Evolutionary conservation across 768 basidiomycete genomes (phyloP).

Genomic region (Sporobolomyces roseus): DNA sequence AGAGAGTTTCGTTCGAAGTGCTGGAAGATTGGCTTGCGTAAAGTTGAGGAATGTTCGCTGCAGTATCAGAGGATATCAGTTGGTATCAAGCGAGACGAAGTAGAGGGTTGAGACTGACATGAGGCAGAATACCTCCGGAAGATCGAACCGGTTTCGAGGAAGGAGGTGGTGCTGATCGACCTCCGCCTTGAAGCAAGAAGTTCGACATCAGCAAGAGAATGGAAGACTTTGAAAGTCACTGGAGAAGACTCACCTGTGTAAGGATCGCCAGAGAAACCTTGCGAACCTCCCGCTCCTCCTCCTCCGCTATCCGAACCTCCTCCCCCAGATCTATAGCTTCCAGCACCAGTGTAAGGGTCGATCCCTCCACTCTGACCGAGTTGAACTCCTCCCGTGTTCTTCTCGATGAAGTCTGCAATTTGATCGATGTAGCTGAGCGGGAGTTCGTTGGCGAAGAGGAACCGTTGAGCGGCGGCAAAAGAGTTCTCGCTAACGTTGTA

Average conservation of each 20-base stretch:
- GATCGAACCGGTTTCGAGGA: not conserved
- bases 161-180: slow-evolving; percentile 15
- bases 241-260: slow-evolving; percentile 27
- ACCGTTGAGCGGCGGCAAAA: slow-evolving; percentile 79
- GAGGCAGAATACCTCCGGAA: slow-evolving; percentile 24
- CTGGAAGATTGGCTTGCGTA: slow-evolving; percentile 73
- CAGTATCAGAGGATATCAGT: not conserved
- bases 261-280: slow-evolving; percentile 28
- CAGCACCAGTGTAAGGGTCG: slow-evolving; percentile 83
- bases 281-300: not conserved
- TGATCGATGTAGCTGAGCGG: slow-evolving; percentile 78
- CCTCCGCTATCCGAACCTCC: not conserved
- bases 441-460: slow-evolving; percentile 77
- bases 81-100: not conserved
- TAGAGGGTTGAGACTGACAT: slow-evolving; percentile 7
- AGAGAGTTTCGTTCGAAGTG: slow-evolving; percentile 77
- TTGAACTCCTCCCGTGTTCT: slow-evolving; percentile 74
- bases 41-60: slow-evolving; percentile 59
- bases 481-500: slow-evolving; percentile 89
- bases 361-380: slow-evolving; percentile 55
- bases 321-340: slow-evolving; percentile 27
- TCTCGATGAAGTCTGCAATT: slow-evolving; percentile 88
- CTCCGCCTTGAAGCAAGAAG: slow-evolving; percentile 18
- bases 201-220: rapidly evolving
- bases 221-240: not conserved